Percentiles rank a stretch among this genome's conserved stretches.
Evolutionary conservation across 768 basidiomycete genomes (phyloP).

Genomic region (Suillus discolor): DNA sequence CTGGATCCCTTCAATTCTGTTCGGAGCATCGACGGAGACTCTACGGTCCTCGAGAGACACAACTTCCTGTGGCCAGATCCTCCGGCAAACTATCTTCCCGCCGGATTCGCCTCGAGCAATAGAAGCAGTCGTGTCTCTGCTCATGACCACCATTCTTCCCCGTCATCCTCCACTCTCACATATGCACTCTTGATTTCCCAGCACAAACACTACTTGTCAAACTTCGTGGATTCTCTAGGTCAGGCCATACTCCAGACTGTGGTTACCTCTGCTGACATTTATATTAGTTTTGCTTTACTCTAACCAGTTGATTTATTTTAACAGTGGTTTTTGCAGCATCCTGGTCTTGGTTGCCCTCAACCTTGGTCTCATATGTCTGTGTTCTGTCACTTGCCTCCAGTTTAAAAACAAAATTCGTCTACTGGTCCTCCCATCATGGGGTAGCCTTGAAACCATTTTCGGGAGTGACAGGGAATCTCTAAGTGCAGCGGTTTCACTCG

Average conservation of each 20-base stretch:
- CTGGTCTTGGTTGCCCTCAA: background rate
- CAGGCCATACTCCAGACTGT: background rate
- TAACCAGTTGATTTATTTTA: background rate
- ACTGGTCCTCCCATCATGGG: background rate
- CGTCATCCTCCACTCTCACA: background rate
- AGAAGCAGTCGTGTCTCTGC: background rate
- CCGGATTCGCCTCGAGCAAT: background rate
- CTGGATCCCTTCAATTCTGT: background rate
- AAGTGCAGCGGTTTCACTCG: background rate
- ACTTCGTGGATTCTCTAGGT: slow-evolving; percentile 5
- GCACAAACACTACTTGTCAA: slow-evolving; percentile 3
- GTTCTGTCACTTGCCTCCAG: background rate
- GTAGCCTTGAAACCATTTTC: background rate
- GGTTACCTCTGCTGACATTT: background rate
- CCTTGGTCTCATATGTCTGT: background rate
- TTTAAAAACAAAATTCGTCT: background rate
- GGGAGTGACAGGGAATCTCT: no score
- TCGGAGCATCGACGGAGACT: background rate
- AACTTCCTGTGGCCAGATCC: background rate
- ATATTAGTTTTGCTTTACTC: background rate
- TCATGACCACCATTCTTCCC: background rate
- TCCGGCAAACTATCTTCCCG: background rate
- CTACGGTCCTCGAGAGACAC: background rate
- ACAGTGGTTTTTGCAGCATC: background rate
- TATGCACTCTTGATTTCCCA: background rate